Evolutionary conservation across 2,329 filamentous ascomycete genomes (phyloP), one percentile per base, ranked within the genome.

Genomic region (Stachybotrys chlorohalonatus): DNA sequence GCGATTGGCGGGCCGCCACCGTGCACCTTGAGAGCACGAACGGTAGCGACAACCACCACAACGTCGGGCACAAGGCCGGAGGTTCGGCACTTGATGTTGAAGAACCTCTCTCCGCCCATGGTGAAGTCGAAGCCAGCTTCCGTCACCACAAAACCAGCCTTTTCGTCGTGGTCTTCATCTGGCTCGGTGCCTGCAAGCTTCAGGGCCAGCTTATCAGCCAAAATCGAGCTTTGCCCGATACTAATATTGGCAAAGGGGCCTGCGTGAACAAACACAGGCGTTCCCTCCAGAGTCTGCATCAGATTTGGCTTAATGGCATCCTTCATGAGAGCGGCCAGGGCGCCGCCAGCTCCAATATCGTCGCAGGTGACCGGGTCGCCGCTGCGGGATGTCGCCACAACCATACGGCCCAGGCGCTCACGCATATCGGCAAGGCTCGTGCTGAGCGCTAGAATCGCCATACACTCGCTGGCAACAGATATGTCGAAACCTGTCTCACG

Each of bases 91-190:
- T 99, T 99, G 80, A 99, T 97, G 78, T 99, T 97, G 84, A 99
- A 97, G 81, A 99, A 99, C 53, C 94, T 88, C 80, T 99, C 94
- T 59, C 94, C 94, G 60, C 94, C 94, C 94, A 99, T 99, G 65
- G 94, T 97, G 75, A 99, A 99, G 73, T 99, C 94, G 71, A 99
- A 99, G 9, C 94, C 94, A 53, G 94, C 93, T 73, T 99, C 94
- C 1, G 94, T 99, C 45, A 99, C 86, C 24, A 96, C 93, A 64
- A 94, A 97, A 9, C 94, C 94, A 32, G 89, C 83, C 78, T 94
- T 93, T 62, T 85, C 77, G 52, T 84, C 78, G 66, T 92, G 83
- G 64, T 95, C 83, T 75, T 97, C 94, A 60, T 95, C 93, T 6
- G 85, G 81, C 73, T 99, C 94, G 1, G 93, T 96, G 66, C 94